These are phyloP conservation scores for Pseudonitzschia multiseries DNA, from an alignment of 108 stramenopile genomes.

Conservation along the genomic window DNA sequence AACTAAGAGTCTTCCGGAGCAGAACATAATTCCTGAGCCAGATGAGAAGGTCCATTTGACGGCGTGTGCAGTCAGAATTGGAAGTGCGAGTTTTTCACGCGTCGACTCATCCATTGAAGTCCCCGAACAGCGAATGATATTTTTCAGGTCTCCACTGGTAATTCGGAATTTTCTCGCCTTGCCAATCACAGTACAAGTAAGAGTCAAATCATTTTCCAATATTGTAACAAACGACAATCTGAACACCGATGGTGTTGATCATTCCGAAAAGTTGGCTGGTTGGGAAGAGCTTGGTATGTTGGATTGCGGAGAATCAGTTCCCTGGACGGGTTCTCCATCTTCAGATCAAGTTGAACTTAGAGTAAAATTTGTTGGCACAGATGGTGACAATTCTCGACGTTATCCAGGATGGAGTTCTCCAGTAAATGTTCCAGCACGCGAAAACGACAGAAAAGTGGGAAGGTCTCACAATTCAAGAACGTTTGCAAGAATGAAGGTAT, in stretches of 20 bases:
- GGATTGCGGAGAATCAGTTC: conserved; percentile 39
- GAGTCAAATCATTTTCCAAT: conserved; percentile 25
- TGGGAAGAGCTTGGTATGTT: conserved; percentile 60
- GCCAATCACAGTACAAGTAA: conserved; percentile 53
- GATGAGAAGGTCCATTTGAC: conserved; percentile 32
- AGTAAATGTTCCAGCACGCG: conserved; percentile 29
- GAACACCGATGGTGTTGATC: neutral
- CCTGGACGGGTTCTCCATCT: conserved; percentile 49
- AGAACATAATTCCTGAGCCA: neutral
- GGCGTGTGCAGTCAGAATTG: conserved; percentile 46
- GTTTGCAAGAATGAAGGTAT: conserved; percentile 27
- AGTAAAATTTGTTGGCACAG: conserved; percentile 38
- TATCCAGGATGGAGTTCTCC: conserved; percentile 58
- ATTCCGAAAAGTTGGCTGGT: conserved; percentile 8
- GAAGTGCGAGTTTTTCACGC: conserved; percentile 26
- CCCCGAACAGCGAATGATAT: conserved; percentile 47
- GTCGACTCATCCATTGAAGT: conserved; percentile 30
- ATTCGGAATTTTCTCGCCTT: conserved; percentile 51
- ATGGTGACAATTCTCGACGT: conserved; percentile 36
- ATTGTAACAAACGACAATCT: neutral
- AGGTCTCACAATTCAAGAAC: neutral
- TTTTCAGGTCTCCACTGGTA: conserved; percentile 40
- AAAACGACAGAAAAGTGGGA: neutral
- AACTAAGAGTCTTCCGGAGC: neutral
- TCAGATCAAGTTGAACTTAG: conserved; percentile 41